Base-by-base conservation (phyloP, 2,329 filamentous ascomycete species). In the Claviceps fusiformis region DNA sequence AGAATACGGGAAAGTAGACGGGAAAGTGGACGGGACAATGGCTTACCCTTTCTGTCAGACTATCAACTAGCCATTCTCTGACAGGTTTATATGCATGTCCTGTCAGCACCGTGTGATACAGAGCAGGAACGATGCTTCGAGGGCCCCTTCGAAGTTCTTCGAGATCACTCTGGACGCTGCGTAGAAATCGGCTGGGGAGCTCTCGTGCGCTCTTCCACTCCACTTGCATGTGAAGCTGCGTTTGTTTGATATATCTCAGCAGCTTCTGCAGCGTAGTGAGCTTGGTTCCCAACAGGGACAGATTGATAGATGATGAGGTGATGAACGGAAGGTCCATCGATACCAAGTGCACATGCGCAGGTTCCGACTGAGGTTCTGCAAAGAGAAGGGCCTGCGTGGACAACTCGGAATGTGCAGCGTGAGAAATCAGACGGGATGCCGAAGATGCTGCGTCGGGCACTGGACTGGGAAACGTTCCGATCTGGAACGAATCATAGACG, bases 41-140 rank as follows among this genome's bases (percentile, higher is more conserved):
- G 68, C 79, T 64, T 74, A 91, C 88, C 59, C 88, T 76, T 65
- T 95, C 89, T 8, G 83, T 81, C 35, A 96, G 72, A 60, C 87
- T 86, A 63, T 95, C 89, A 5, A 91, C 81, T 1, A 98, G 76
- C 86, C 95, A 98, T 66, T 96, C 90, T 57, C 83, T 84, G 54
- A 97, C 75, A 24, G 82, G 79, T 10, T 81, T 79, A 53, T 86
- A 82, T 31, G 87, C 89, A 64, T 93, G 82, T 0, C 91, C 91
- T 0, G 90, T 95, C 35, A 89, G 82, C 5, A 89, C 86, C 0
- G 92, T 79, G 64, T 95, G 90, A 65, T 89, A 95, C 9, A 95
- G 71, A 4, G 87, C 88, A 49, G 88, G 81, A 0, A 87, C 80
- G 52, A 95, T 83, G 50, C 77, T 74, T 60, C 71, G 71, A 10